Evolutionary conservation across 352 stramenopile species (phyloP), one percentile per base, ranked within the genome.

Genomic region (Phytopythium montanum): DNA sequence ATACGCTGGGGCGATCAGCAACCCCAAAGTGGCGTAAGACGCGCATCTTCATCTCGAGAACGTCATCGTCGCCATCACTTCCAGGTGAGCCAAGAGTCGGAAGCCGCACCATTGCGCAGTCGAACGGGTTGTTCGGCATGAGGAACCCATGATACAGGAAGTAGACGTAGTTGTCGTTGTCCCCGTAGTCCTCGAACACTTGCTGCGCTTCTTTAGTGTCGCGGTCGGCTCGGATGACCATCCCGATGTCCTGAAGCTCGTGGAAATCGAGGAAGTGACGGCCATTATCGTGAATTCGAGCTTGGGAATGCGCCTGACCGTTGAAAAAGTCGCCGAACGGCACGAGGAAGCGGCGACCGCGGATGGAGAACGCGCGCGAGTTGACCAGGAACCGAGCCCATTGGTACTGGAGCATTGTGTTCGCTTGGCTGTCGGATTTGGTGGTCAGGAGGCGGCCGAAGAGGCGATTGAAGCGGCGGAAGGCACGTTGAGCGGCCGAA

Each of bases 151-250:
- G 92, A 52, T 97, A 76, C 33, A 96, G 52, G 21, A 97, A 77
- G 56, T 90, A 93, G 5, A 88, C 69, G 66, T 89, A 90, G 60
- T 96, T 98, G 72, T 84, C 81, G 61, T 96, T 97, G 76, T 97
- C 90, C n/a, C 93, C 93, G 44, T 99, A 99, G 70, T 98, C 93
- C 75, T 98, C 94, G 56, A 97, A 92, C 7, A 98, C 64, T 59
- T 98, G 91, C 3, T 66, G 38, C 10, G 55, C 60, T 0, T 26
- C 49, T 0, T 10, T 25, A 6, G 69, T 76, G 0, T 54, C 18
- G 14, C 89, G 83, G 62, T 97, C 90, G 7, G 86, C 82, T 23
- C 66, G 67, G n/a, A 96, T 76, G 3, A 63, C 60, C 62, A 93
- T 83, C 6, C 68, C 73, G n/a, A 54, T 31, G 23, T 56, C 38